phyloP scores from a whole-genome alignment of 2,329 filamentous ascomycete genomes.

The Pseudopyricularia javanii region DNA sequence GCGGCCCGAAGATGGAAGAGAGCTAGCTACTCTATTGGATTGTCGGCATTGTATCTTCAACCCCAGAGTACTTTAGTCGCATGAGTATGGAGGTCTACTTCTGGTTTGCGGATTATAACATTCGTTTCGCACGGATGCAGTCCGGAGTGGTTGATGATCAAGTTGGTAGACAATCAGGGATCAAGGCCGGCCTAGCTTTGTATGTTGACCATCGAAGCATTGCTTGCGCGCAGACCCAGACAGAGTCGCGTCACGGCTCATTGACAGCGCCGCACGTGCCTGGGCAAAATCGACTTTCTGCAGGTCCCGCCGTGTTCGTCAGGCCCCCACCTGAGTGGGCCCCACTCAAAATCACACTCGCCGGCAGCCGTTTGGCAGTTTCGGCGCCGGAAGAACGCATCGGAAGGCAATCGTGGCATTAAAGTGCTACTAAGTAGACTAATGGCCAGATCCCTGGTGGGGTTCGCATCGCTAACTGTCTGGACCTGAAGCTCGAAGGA shows the following conservation, averaged over 20 bases:
- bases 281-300: not conserved
- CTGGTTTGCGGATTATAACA: not conserved
- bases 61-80: not conserved
- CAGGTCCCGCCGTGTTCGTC: not conserved
- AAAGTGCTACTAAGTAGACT: not conserved
- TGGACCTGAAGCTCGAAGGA: not conserved
- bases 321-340: not conserved
- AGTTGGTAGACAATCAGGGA: not conserved
- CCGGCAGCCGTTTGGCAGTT: not conserved
- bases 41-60: not conserved
- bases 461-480: not conserved
- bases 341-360: not conserved
- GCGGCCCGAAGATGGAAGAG: not conserved
- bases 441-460: not conserved
- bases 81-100: not conserved
- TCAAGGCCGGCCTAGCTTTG: not conserved
- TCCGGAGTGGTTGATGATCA: not conserved
- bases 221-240: not conserved
- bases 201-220: not conserved
- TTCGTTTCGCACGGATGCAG: not conserved
- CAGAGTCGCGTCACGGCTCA: not conserved
- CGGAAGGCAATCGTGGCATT: not conserved
- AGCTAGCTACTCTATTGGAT: not conserved
- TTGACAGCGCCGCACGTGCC: not conserved
- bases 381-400: constrained; percentile 1